A percentile compares a stretch with the other conserved stretches of the same genome.
phyloP scores from a whole-genome alignment of 495 filamentous ascomycete species.

The Aspergillus homomorphus region DNA sequence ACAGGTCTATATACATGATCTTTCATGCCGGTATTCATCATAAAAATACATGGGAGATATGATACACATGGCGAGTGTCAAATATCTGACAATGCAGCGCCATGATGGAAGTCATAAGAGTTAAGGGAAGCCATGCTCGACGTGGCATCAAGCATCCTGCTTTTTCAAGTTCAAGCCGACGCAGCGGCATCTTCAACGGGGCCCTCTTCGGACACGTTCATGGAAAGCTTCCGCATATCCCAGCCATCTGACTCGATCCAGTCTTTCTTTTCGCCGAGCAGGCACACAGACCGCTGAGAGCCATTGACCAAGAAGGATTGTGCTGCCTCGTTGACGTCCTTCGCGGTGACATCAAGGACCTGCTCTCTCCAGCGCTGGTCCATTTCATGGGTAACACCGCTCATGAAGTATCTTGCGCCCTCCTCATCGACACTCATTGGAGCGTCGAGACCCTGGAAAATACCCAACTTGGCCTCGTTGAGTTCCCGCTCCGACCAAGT shows the following conservation, averaged over 20 bases:
- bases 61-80: not conserved
- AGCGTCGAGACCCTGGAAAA: slow-evolving; percentile 95
- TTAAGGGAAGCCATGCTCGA: not conserved
- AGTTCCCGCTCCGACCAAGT: slow-evolving; percentile 83
- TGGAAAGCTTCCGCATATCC: slow-evolving; percentile 45
- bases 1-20: slow-evolving; percentile 20
- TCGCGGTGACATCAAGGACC: slow-evolving; percentile 79
- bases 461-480: slow-evolving; percentile 91
- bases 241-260: slow-evolving; percentile 55
- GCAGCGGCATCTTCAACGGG: slow-evolving; percentile 19
- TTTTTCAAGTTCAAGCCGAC: slow-evolving; percentile 15
- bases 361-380: slow-evolving; percentile 79
- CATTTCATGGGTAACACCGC: slow-evolving; percentile 85
- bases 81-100: not conserved
- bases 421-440: slow-evolving; percentile 84
- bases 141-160: not conserved
- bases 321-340: slow-evolving; percentile 76
- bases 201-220: slow-evolving; percentile 25
- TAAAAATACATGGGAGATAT: slow-evolving; percentile 18
- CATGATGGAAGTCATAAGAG: not conserved
- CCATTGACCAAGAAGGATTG: slow-evolving; percentile 76
- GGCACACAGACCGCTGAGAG: slow-evolving; percentile 50
- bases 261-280: slow-evolving; percentile 82
- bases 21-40: slow-evolving; percentile 9
- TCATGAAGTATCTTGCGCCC: slow-evolving; percentile 80